Base-by-base conservation (phyloP, 257 asterid genomes). In the Salvia splendens region DNA sequence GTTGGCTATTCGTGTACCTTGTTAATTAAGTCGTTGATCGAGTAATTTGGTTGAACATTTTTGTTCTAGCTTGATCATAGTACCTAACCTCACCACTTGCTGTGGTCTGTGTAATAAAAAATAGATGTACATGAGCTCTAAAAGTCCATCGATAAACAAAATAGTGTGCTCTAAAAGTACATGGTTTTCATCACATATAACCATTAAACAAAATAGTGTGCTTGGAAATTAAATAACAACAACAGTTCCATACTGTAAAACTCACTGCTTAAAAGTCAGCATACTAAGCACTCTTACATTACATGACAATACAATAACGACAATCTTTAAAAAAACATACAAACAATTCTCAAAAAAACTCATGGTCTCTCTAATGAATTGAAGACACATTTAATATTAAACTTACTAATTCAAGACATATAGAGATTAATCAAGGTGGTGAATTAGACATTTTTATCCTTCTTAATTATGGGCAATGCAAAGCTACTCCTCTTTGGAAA, bases 401-500 rank as follows among this genome's bases (percentile, higher is more conserved):
- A 10, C 57, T 65, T 45, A 52, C 49, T 52, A 53, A 63, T 43
- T 63, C 36, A 16, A 49, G n/a, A 33, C 35, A 69, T 33, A 47
- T 35, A 40, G 10, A 16, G 17, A 61, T 11, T 40, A n/a, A 61
- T n/a, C 24, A 30, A 43, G 61, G 61, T 43, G 68, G 68, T 63
- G 43, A 64, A 78, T 24, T 41, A 47, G 73, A 73, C 64, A 6
- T 8, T 64, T 52, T 8, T 74, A 41, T 12, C 74, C 77, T 74
- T 65, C 74, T 68, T 41, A 48, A 61, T 20, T n/a, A 40, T 10
- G 5, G 16, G 33, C 17, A 38, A 40, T 16, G 41, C 20, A 61
- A 24, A 17, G 8, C 67, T 73, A 82, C 70, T 70, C 76, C 61
- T 78, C 75, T 43, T 73, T 64, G 53, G 82, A 79, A 14, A 80